Base-by-base conservation (phyloP, 2,329 filamentous ascomycete species). In the Hypoxylon sp. region DNA sequence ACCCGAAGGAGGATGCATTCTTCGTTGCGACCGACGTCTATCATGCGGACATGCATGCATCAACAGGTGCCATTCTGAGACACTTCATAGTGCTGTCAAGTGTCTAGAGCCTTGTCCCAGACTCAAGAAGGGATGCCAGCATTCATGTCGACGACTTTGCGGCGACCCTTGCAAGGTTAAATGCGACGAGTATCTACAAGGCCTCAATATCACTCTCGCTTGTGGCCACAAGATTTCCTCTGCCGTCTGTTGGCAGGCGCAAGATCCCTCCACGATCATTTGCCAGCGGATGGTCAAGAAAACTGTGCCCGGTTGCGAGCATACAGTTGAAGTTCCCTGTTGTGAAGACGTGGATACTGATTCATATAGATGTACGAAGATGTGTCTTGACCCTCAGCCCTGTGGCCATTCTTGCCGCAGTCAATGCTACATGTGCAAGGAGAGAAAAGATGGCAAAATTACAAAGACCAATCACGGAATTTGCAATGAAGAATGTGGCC, bases 1-100 rank as follows among this genome's bases (percentile, higher is more conserved):
- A 0, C 90, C 89, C 0, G 89, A 92, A 73, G 88, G 88, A 41
- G 90, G 90, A 0, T 91, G 89, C 68, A 73, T 74, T 43, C 72
- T 82, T 14, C 75, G 75, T 0, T 91, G 89, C 65, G 79, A 81
- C 73, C 63, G 76, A 81, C 61, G 84, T 74, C 75, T 85, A 7
- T 32, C 71, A 0, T 87, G 85, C 60, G 84, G 84, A 0, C 85
- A 87, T 69, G 58, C 74, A 1, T 87, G 85, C 59, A 68, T 71
- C 7, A 79, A 78, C 5, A 76, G 75, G 30, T 87, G 84, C 60
- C 84, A 87, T 64, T 82, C 84, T 0, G 74, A 82, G 0, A 68
- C 78, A 3, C 72, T 87, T 3, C 85, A 87, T 67, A 74, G 78
- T 12, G 81, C 80, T 1, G 78, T 84, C 39, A 76, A 74, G 48